These are phyloP conservation scores for Epichloe elymi DNA, from an alignment of 2,329 filamentous ascomycete genomes.

Conservation along the genomic window DNA sequence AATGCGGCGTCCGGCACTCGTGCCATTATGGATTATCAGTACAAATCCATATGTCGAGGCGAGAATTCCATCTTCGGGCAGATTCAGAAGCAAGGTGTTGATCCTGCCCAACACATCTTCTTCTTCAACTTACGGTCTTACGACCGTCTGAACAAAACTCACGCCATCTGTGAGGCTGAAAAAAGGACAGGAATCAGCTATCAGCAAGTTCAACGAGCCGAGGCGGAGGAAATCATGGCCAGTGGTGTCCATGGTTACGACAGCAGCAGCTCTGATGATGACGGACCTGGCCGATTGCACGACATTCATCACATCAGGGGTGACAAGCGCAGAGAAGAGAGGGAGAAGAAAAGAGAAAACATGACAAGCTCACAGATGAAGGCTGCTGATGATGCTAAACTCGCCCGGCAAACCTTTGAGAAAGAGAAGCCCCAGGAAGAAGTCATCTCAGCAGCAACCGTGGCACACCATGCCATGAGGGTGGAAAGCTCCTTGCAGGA, in stretches of 20 bases:
- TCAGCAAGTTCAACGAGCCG: constrained; percentile 71
- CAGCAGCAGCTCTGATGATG: constrained; percentile 23
- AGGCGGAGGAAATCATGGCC: constrained; percentile 80
- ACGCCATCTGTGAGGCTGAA: constrained; percentile 59
- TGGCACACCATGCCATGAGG: constrained; percentile 75
- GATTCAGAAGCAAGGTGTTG: constrained; percentile 57
- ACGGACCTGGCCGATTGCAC: constrained; percentile 1
- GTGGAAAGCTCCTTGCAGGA: constrained; percentile 43
- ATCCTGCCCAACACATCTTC: constrained; percentile 73
- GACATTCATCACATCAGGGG: constrained; percentile 7
- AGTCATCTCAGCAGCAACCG: constrained; percentile 27
- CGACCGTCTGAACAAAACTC: constrained; percentile 78
- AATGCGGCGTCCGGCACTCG: constrained; percentile 74
- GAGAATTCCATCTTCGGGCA: constrained; percentile 82
- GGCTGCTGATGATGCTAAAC: constrained; percentile 24
- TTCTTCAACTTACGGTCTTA: constrained; percentile 90
- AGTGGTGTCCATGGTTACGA: constrained; percentile 51
- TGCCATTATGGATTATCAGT: constrained; percentile 98
- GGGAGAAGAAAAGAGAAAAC: not conserved
- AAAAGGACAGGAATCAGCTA: constrained; percentile 73
- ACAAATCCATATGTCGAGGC: constrained; percentile 86
- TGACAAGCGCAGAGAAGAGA: constrained; percentile 21
- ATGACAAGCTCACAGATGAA: constrained; percentile 16
- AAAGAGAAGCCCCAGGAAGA: constrained; percentile 26
- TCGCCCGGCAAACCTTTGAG: constrained; percentile 41